Evolutionary conservation across 495 filamentous ascomycete species (phyloP), one percentile per base, ranked within the genome.

Genomic region (Talaromyces borbonicus): DNA sequence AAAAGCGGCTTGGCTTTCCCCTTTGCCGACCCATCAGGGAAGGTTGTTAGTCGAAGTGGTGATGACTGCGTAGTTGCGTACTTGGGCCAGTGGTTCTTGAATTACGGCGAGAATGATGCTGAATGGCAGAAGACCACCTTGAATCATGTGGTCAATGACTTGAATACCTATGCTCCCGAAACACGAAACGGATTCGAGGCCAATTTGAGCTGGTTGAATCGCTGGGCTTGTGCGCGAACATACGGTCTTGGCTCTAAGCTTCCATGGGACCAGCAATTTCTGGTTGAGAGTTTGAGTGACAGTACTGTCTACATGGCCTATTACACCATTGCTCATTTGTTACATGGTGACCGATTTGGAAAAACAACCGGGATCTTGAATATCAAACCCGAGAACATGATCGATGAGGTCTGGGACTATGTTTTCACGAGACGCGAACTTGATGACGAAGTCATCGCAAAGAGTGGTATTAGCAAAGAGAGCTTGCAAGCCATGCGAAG

Each of bases 301-400:
- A 85, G 80, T 31, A 95, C 92, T 1, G 77, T 97, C 56, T 98
- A 98, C 67, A 90, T 89, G 84, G 80, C 88, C 12, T 98, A 97
- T 69, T 98, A 98, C 67, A 95, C 92, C 6, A 79, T 98, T 51
- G 81, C 86, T 8, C 90, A 95, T 61, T 75, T 83, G 52, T 77
- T 98, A 18, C 89, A 94, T 66, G 77, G 68, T 37, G 83, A 87
- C 54, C 78, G 88, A 22, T 95, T 85, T 51, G 90, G 90, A 14
- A 79, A 78, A 49, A 71, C 79, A 43, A 69, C 73, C 42, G 90
- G 90, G 42, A 59, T 73, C 23, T 65, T 81, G 19, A 68, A 78
- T 47, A 69, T 95, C 49, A 80, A 72, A 27, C 69, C 90, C 1
- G 83, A 89, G 9, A 86, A 97, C 64, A 92, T 98, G 87, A 87